Conservation (phyloP, 2,329 filamentous ascomycete genomes). For the Aspergillus sojae region DNA sequence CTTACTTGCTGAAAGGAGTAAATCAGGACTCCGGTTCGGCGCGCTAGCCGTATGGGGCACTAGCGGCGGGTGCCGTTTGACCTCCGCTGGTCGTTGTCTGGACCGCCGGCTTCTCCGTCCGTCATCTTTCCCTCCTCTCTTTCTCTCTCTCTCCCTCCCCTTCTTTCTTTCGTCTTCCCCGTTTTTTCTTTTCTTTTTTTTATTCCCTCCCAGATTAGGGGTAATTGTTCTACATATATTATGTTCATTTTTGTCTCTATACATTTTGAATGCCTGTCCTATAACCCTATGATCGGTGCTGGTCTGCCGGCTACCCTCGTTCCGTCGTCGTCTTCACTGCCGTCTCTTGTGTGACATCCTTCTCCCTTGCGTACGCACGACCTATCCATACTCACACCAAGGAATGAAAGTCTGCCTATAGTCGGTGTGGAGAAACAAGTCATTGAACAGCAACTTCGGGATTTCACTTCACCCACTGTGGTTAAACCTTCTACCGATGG, state of each 20-base stretch:
- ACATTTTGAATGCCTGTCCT: slow-evolving; percentile 5
- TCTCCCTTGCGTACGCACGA: slow-evolving; percentile 22
- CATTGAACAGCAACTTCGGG: slow-evolving; percentile 7
- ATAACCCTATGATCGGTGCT: slow-evolving; percentile 14
- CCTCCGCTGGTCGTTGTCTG: slow-evolving; percentile 22
- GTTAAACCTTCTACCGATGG: slow-evolving; percentile 27
- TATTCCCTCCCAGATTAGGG: not conserved
- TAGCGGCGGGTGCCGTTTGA: slow-evolving; percentile 19
- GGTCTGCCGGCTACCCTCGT: slow-evolving; percentile 10
- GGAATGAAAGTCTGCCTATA: slow-evolving; percentile 17
- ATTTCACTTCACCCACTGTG: not conserved
- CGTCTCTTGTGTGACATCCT: slow-evolving; percentile 21
- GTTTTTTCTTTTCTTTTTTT: slow-evolving; percentile 3
- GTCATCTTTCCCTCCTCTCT: slow-evolving; percentile 14
- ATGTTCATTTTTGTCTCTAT: not conserved
- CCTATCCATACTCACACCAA: slow-evolving; percentile 9
- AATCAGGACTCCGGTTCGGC: slow-evolving; percentile 6
- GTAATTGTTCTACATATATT: not conserved
- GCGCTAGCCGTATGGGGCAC: slow-evolving; percentile 18
- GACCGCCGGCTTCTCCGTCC: slow-evolving; percentile 17
- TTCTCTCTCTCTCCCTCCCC: not conserved
- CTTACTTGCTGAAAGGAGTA: slow-evolving; percentile 13
- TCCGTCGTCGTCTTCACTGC: slow-evolving; percentile 3
- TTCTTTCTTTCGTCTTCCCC: slow-evolving; percentile 3
- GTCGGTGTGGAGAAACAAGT: slow-evolving; percentile 9